Base-by-base conservation (phyloP, 73 alveolate genomes). In the Tetrahymena thermophila region DNA sequence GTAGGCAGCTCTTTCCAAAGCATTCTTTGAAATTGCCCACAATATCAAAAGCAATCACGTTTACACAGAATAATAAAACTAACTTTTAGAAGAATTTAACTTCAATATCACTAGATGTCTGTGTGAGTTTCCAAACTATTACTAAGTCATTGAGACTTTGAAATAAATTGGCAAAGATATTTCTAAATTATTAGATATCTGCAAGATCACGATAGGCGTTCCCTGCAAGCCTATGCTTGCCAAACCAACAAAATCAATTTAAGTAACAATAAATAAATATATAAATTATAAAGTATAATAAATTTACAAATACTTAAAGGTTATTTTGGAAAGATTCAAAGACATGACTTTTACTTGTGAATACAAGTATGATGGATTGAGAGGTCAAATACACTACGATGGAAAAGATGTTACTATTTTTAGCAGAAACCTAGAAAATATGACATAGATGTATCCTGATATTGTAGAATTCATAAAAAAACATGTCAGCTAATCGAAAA, bases 301-400 rank as follows among this genome's bases (percentile, higher is more conserved):
- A 43, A 43, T 14, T 43, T 4, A 43, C 9, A 10, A 43, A 14
- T 5, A 43, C 1, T 5, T 43, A 5, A 43, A 71, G 85, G 94
- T 93, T 56, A 98, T 99, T 84, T 96, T 98, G 84, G 96, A 97
- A 83, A 95, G 99, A 96, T 99, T 99, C 95, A 99, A 98, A 44
- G 98, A 97, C 93, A 97, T 98, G 57, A 97, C 97, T 34, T 99
- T 99, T 95, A 99, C 99, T 31, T 99, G 99, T 58, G 99, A 99
- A 96, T 99, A 98, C 96, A 99, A 99, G 96, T 99, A 99, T 95
- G 99, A 99, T 94, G 99, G 99, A n/a, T 98, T 99, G 96, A 96
- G 99, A 56, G 99, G 99, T 25, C 98, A 99, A 96, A 99, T 99
- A 44, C 99, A 99, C 96, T 97, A 97, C 50, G 85, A 94, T 35